Conservation (phyloP, 2,329 filamentous ascomycete species). For the Colletotrichum acutatum region DNA sequence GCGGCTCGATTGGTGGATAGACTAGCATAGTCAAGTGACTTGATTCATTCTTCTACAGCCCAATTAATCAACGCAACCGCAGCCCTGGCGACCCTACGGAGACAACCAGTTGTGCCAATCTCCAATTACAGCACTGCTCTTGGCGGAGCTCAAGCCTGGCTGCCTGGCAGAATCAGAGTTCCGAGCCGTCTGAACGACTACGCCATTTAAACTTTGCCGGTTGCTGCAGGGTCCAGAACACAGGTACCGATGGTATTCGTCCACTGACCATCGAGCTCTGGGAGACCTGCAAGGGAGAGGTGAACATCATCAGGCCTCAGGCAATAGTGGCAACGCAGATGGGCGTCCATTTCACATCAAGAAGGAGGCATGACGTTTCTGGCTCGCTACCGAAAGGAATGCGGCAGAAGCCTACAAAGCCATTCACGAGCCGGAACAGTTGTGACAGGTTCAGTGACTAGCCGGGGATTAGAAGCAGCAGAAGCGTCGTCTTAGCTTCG, state of each 20-base stretch:
- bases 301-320: not conserved
- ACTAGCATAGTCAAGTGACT: constrained; percentile 22
- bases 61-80: constrained; percentile 17
- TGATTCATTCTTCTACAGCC: constrained; percentile 1
- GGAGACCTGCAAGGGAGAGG: not conserved
- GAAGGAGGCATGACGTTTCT: constrained; percentile 9
- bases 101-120: not conserved
- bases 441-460: constrained; percentile 10
- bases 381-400: constrained; percentile 4
- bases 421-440: not conserved
- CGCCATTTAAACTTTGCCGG: constrained; percentile 27
- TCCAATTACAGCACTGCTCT: constrained; percentile 2
- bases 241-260: constrained; percentile 11
- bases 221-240: constrained; percentile 31
- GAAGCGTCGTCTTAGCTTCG: constrained; percentile 3
- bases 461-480: constrained; percentile 20
- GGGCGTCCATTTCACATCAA: not conserved
- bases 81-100: not conserved
- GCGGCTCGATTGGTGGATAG: constrained; percentile 9
- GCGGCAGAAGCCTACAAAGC: constrained; percentile 1
- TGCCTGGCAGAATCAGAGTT: not conserved
- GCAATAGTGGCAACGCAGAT: not conserved
- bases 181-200: constrained; percentile 20
- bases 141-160: constrained; percentile 20
- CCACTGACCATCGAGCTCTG: not conserved